A percentile compares a stretch with the other conserved stretches of the same genome.
phyloP scores from a whole-genome alignment of 108 stramenopile genomes.

The Bacterosira constricta region DNA sequence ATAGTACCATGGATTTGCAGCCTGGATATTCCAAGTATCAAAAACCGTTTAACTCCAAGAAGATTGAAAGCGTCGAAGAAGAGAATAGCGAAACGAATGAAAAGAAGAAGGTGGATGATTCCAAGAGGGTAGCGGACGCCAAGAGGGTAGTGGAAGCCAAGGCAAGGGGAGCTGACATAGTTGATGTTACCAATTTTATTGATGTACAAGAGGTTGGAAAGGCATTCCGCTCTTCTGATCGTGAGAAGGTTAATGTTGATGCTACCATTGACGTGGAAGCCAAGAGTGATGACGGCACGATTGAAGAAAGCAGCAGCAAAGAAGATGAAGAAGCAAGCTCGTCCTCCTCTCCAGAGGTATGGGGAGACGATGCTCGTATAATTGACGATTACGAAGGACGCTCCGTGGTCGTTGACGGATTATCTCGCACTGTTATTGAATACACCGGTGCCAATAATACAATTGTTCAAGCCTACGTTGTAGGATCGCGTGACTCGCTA shows the following conservation, averaged over 20 bases:
- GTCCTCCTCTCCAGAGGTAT: slow-evolving; percentile 70
- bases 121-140: background rate
- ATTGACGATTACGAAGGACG: slow-evolving; percentile 84
- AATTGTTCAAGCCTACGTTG: slow-evolving; percentile 77
- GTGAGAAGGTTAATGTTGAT: no score
- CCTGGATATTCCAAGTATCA: slow-evolving; percentile 22
- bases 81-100: background rate
- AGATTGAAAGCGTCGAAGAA: background rate
- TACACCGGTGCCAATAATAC: slow-evolving; percentile 73
- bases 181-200: slow-evolving; percentile 76
- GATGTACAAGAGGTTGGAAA: slow-evolving; percentile 68
- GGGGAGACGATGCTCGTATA: slow-evolving; percentile 82
- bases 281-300: background rate
- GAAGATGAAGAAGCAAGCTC: slow-evolving; percentile 29
- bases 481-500: slow-evolving; percentile 75
- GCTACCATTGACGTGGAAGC: slow-evolving; percentile 1
- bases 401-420: slow-evolving; percentile 67
- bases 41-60: slow-evolving; percentile 4
- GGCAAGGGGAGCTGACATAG: slow-evolving; percentile 65
- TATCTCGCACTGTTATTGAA: slow-evolving; percentile 75
- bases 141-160: slow-evolving; percentile 50
- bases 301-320: slow-evolving; percentile 12
- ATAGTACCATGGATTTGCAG: background rate
- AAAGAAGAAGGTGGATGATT: background rate
- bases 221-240: slow-evolving; percentile 43